Evolutionary conservation across 1,139 yeast genomes (phyloP).

Genomic region (Candida sanyaensis): DNA sequence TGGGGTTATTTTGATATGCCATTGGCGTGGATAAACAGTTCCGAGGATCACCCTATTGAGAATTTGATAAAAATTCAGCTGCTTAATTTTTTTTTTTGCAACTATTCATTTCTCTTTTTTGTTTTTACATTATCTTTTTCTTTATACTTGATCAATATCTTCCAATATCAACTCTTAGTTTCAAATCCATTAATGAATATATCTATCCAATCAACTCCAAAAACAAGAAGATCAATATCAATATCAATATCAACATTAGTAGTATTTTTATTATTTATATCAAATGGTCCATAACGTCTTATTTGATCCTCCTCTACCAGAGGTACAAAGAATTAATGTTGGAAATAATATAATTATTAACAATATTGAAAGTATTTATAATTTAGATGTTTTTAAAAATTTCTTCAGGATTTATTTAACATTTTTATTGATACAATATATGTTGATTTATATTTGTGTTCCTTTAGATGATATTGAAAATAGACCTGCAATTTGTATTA

Average conservation of each 20-base stretch:
- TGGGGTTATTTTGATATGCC: not conserved
- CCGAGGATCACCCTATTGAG: too few relatives aligned
- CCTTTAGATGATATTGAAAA: conserved; percentile 46
- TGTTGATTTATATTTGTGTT: conserved; percentile 38
- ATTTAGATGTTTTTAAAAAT: conserved; percentile 18
- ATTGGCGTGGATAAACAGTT: not conserved
- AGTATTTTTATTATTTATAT: not conserved
- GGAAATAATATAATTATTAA: conserved; percentile 20
- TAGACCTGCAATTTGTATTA: conserved; percentile 33
- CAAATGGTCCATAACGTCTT: conserved; percentile 19
- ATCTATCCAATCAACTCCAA: not conserved
- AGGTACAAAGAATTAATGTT: conserved; percentile 24
- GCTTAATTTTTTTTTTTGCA: not conserved
- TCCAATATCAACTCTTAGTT: not conserved
- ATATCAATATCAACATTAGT: too few relatives aligned
- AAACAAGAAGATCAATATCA: too few relatives aligned
- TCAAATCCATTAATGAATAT: not conserved
- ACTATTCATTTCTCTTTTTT: not conserved
- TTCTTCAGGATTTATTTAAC: conserved; percentile 30
- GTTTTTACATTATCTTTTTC: not conserved
- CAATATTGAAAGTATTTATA: conserved; percentile 24
- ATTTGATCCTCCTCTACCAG: conserved; percentile 21
- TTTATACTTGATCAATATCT: not conserved
- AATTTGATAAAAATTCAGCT: too few relatives aligned
- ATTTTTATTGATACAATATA: conserved; percentile 37